Conservation (phyloP, 208 protist genomes). For the Trypanosoma mega region DNA sequence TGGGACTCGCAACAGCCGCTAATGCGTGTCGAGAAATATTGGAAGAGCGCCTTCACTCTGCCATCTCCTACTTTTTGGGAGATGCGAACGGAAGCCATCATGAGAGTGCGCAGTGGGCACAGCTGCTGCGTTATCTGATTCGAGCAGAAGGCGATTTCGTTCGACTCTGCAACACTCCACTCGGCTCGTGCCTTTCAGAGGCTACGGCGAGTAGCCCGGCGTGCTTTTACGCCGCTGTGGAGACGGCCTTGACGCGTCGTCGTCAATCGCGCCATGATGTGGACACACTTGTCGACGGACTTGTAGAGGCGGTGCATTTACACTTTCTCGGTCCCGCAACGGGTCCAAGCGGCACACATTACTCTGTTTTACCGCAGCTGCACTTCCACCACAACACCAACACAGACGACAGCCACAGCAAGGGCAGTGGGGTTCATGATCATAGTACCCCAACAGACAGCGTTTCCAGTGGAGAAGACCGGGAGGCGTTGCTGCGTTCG, state of each 20-base stretch:
- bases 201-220: too few species aligned
- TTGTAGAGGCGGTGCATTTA: conserved; percentile 13
- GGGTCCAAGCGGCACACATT: too few species aligned
- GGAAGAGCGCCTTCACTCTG: not conserved
- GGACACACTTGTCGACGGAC: conserved; percentile 6
- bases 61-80: conserved; percentile 7
- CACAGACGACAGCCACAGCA: not conserved
- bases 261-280: not conserved
- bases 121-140: conserved; percentile 12
- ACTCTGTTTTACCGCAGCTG: too few species aligned
- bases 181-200: too few species aligned
- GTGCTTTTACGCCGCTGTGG: conserved; percentile 20
- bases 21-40: conserved; percentile 9
- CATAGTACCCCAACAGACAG: not conserved
- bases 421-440: not conserved
- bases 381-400: too few species aligned
- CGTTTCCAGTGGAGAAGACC: conserved; percentile 25
- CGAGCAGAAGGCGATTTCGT: conserved; percentile 12
- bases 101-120: conserved; percentile 8
- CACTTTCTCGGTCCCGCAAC: conserved; percentile 1
- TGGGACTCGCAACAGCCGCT: conserved; percentile 10
- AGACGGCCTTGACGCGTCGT: not conserved
- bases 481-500: too few species aligned
- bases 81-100: not conserved
- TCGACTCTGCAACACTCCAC: too few species aligned